phyloP scores from a whole-genome alignment of 1,139 yeast species.

The Tardiomyces depauwii region DNA sequence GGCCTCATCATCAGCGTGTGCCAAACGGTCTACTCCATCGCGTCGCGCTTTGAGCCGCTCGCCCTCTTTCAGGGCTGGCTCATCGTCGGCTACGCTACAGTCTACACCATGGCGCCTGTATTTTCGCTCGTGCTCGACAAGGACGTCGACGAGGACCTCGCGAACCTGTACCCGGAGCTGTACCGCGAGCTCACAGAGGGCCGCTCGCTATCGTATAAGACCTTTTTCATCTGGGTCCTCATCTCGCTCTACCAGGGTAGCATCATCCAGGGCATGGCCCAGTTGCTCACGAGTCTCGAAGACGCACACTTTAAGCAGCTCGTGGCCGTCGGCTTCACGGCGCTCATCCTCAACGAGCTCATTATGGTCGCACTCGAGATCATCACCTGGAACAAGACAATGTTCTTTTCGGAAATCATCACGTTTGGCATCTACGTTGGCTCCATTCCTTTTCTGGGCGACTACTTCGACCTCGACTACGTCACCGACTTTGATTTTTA shows the following conservation, averaged over 20 bases:
- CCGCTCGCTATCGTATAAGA: conserved; percentile 69
- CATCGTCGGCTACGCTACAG: conserved; percentile 97
- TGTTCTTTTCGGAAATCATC: conserved; percentile 62
- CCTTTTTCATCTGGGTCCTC: conserved; percentile 86
- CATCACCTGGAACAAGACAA: conserved; percentile 75
- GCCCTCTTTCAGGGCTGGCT: conserved; percentile 94
- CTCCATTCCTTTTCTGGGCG: conserved; percentile 72
- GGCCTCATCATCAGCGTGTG: conserved; percentile 93
- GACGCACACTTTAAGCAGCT: conserved; percentile 47
- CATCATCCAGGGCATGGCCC: conserved; percentile 68
- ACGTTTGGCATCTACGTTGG: conserved; percentile 59
- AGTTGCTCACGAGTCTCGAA: conserved; percentile 53
- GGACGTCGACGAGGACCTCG: conserved; percentile 84
- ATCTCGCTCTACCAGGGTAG: conserved; percentile 83
- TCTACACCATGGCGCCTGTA: conserved; percentile 97
- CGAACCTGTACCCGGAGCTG: conserved; percentile 85
- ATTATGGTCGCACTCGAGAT: conserved; percentile 90
- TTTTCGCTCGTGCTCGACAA: conserved; percentile 84
- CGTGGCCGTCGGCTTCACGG: conserved; percentile 79
- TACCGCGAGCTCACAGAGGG: conserved; percentile 90
- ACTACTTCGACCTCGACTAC: conserved; percentile 68
- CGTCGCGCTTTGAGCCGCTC: conserved; percentile 82
- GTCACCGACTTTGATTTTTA: conserved; percentile 47
- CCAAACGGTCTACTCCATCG: conserved; percentile 84
- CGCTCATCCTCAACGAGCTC: conserved; percentile 73